Conservation (phyloP, 73 alveolate species). For the Blepharisma stoltei region DNA sequence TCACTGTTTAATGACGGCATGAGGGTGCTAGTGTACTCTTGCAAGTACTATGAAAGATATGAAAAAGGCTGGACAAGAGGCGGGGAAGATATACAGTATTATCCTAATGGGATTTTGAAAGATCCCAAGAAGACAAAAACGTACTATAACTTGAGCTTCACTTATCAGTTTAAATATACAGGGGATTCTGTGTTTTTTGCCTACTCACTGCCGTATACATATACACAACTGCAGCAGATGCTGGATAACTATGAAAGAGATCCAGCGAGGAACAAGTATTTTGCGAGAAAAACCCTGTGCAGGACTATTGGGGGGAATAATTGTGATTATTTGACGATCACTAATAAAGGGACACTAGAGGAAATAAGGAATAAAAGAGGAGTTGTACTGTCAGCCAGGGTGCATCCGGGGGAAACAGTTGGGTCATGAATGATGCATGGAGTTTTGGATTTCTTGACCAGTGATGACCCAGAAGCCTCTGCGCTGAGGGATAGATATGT, state of each 20-base stretch:
- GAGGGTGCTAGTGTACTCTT: conserved; percentile 91
- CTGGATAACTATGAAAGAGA: conserved; percentile 22
- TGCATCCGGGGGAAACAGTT: conserved; percentile 98
- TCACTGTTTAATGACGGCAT: conserved; percentile 92
- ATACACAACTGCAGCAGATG: conserved; percentile 60
- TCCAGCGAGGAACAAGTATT: neutral
- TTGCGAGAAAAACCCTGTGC: conserved; percentile 39
- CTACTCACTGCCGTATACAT: conserved; percentile 94
- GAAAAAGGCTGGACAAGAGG: conserved; percentile 75
- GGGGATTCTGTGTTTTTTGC: conserved; percentile 92
- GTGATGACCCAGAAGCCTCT: conserved; percentile 74
- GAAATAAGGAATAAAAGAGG: conserved; percentile 55
- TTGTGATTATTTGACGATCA: conserved; percentile 60
- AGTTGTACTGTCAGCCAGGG: conserved; percentile 88
- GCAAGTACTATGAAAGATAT: conserved; percentile 64
- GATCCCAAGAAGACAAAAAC: conserved; percentile 40
- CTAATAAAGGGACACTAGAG: conserved; percentile 61
- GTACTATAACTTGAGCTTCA: conserved; percentile 90
- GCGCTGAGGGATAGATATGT: conserved; percentile 83
- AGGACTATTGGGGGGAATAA: conserved; percentile 82
- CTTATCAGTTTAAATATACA: conserved; percentile 84
- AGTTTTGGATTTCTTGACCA: conserved; percentile 86
- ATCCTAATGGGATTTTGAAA: conserved; percentile 37
- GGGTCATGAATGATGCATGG: conserved; percentile 49
- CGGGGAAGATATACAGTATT: conserved; percentile 77